Base-by-base conservation (phyloP, 2,329 filamentous ascomycete genomes). In the Sarocladium kiliense region DNA sequence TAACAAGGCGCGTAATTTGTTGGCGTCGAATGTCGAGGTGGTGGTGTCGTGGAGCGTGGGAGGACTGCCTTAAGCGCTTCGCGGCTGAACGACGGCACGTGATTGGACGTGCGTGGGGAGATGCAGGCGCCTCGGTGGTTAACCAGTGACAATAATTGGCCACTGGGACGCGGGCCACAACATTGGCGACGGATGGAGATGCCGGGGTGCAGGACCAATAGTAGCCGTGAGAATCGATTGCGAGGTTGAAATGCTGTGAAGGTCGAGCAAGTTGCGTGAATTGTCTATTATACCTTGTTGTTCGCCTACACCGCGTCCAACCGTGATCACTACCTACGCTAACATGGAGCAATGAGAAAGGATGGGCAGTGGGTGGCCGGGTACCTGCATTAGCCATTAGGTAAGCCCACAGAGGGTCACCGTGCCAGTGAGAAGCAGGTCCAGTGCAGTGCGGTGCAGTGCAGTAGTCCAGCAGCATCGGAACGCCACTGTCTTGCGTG, bases 191-290 rank as follows among this genome's bases (percentile, higher is more conserved):
- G n/a, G n/a, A 36, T 12, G n/a, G 16, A 10, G 10, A 23, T 3
- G 30, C 47, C 34, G 47, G 47, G 44, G 44, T 12, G 9, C 12
- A 21, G 18, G 47, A 36, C 47, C 47, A 51, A 51, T 51, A 23
- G 18, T 23, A 36, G 44, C 23, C 7, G 7, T 16, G 36, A 14
- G 11, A n/a, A 6, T 39, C 16, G 5, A 16, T 39, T 12, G 12
- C 30, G n/a, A n/a, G n/a, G n/a, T n/a, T n/a, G n/a, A n/a, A n/a
- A n/a, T n/a, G n/a, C n/a, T n/a, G n/a, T n/a, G n/a, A n/a, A n/a
- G n/a, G n/a, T n/a, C n/a, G n/a, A n/a, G n/a, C n/a, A n/a, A n/a
- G n/a, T n/a, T n/a, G n/a, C n/a, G n/a, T n/a, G n/a, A n/a, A n/a
- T n/a, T n/a, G n/a, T n/a, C n/a, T n/a, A n/a, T n/a, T n/a, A n/a